Percentiles rank a stretch among this genome's conserved stretches.
These are phyloP conservation scores for Cryptosporidium bovis DNA, from an alignment of 169 alveolate species.

Conservation along the genomic window DNA sequence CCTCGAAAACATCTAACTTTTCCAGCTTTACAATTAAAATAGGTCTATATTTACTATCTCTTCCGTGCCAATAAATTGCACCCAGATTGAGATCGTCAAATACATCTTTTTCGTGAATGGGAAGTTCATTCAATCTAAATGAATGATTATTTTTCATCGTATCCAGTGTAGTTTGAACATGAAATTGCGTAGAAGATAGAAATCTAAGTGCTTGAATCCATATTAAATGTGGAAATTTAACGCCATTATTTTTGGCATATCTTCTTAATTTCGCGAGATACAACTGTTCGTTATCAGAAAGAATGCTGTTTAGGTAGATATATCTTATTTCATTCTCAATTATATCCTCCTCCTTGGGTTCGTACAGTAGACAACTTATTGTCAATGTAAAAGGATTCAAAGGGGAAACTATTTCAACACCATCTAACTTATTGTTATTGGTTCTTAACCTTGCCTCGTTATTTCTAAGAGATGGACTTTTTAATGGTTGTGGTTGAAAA, in stretches of 20 bases:
- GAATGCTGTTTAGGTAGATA: constrained; percentile 55
- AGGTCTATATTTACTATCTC: constrained; percentile 75
- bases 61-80: constrained; percentile 76
- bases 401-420: constrained; percentile 40
- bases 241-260: constrained; percentile 37
- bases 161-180: constrained; percentile 49
- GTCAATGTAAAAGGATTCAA: constrained; percentile 57
- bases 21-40: constrained; percentile 61
- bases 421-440: not conserved
- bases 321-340: constrained; percentile 66
- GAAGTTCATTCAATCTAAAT: constrained; percentile 63
- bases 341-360: constrained; percentile 33
- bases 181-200: constrained; percentile 59
- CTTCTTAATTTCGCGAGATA: constrained; percentile 48
- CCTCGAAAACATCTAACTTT: constrained; percentile 44
- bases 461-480: not conserved
- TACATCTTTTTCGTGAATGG: constrained; percentile 48
- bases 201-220: constrained; percentile 72
- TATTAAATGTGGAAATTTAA: constrained; percentile 47
- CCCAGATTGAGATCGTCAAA: constrained; percentile 69
- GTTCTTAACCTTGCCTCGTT: not conserved
- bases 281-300: constrained; percentile 44
- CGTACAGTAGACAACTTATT: constrained; percentile 43
- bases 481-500: not conserved
- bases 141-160: constrained; percentile 40